Evolutionary conservation across 805 yeast genomes (phyloP).

Genomic region (Lipomyces spencermartinsiae): DNA sequence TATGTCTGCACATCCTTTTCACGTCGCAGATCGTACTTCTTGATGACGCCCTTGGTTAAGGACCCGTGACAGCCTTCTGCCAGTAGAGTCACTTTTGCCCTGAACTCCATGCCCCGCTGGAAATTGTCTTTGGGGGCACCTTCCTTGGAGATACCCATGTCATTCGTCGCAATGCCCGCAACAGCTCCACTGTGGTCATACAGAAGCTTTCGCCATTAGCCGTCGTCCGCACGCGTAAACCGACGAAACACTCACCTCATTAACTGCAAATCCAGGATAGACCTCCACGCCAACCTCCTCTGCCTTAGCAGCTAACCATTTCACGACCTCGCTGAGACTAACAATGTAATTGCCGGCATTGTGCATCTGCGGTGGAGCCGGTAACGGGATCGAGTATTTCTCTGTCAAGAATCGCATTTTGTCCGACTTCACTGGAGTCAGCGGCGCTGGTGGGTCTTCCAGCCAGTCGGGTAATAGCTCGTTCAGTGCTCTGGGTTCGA

Average conservation of each 20-base stretch:
- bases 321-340: conserved; percentile 79
- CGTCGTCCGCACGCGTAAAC: background rate
- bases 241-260: conserved; percentile 26
- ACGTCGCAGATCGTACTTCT: conserved; percentile 69
- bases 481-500: conserved; percentile 86
- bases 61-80: conserved; percentile 99
- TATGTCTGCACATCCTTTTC: conserved; percentile 78
- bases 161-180: conserved; percentile 92
- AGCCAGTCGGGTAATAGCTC: conserved; percentile 78
- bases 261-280: conserved; percentile 86
- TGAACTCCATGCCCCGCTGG: conserved; percentile 97
- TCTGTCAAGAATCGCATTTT: conserved; percentile 72
- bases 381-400: conserved; percentile 69
- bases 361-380: conserved; percentile 91
- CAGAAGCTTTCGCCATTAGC: conserved; percentile 54
- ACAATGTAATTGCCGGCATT: conserved; percentile 87
- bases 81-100: conserved; percentile 82
- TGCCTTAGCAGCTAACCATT: conserved; percentile 84
- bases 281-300: conserved; percentile 93
- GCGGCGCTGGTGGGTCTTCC: conserved; percentile 49
- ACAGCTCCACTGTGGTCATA: conserved; percentile 62
- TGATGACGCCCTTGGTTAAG: conserved; percentile 75
- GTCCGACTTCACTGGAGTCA: conserved; percentile 77
- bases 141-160: conserved; percentile 78
- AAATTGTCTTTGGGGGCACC: conserved; percentile 83